A percentile compares a stretch with the other conserved stretches of the same genome.
These are phyloP conservation scores for Kodamaea restingae DNA, from an alignment of 805 yeast species.

Conservation along the genomic window DNA sequence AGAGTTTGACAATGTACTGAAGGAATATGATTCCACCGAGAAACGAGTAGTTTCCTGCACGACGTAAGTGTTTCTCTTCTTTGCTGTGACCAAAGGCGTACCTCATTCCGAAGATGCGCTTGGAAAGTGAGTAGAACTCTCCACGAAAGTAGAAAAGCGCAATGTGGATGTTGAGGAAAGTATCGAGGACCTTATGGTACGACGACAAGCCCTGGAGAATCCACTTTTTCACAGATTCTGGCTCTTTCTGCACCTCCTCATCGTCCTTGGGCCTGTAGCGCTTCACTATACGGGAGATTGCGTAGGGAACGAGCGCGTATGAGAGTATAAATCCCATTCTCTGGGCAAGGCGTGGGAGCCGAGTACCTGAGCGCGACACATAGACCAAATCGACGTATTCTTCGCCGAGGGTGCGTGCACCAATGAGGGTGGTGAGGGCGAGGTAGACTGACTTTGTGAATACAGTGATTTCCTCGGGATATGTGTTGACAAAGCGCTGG, in stretches of 20 bases:
- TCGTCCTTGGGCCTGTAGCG: conserved; percentile 18
- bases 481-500: conserved; percentile 59
- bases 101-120: conserved; percentile 73
- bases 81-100: conserved; percentile 70
- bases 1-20: conserved; percentile 48
- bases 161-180: conserved; percentile 63
- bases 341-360: conserved; percentile 42
- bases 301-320: conserved; percentile 62
- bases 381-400: conserved; percentile 83
- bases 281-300: conserved; percentile 32
- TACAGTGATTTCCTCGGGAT: conserved; percentile 58
- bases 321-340: conserved; percentile 57
- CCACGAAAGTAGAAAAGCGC: conserved; percentile 84
- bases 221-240: conserved; percentile 6
- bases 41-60: conserved; percentile 65
- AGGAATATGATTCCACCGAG: conserved; percentile 60
- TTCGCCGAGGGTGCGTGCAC: conserved; percentile 85
- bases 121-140: conserved; percentile 71
- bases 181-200: conserved; percentile 47
- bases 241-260: conserved; percentile 9
- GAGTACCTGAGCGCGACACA: conserved; percentile 50
- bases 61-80: conserved; percentile 34
- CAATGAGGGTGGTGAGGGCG: conserved; percentile 68
- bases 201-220: conserved; percentile 23
- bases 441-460: conserved; percentile 60